Evolutionary conservation across 257 asterid species (phyloP).

Genomic region (Scutellaria minor): DNA sequence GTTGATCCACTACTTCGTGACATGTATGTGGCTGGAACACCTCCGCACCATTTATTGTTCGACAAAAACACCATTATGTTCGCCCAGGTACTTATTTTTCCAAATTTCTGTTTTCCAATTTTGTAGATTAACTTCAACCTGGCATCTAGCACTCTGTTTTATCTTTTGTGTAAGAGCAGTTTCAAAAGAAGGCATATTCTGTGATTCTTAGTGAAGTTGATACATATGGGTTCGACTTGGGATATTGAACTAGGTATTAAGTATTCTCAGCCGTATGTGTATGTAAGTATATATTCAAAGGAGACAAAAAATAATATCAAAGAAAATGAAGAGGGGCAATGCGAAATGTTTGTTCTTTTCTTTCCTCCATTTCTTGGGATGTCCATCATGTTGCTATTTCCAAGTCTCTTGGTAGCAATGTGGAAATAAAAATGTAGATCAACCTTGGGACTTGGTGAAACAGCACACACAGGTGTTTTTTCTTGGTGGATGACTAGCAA

Average conservation of each 20-base stretch:
- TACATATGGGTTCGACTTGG: background rate
- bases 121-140: constrained; percentile 1
- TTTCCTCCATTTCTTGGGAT: background rate
- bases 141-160: background rate
- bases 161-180: background rate
- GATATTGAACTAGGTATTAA: background rate
- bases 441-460: background rate
- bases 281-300: background rate
- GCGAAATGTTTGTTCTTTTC: background rate
- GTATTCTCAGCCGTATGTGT: background rate
- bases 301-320: background rate
- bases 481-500: constrained; percentile 18
- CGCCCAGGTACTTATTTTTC: constrained; percentile 56
- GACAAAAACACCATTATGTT: constrained; percentile 48
- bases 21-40: constrained; percentile 37
- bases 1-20: constrained; percentile 49
- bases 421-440: background rate
- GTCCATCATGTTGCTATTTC: constrained; percentile 13
- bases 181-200: constrained; percentile 1
- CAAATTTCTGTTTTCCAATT: background rate
- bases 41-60: constrained; percentile 51
- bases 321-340: background rate
- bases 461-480: background rate
- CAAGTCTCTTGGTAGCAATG: constrained; percentile 7
- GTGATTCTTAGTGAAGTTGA: constrained; percentile 17